Evolutionary conservation across 345 rosid species (phyloP).

Genomic region (Leavenworthia alabamica): DNA sequence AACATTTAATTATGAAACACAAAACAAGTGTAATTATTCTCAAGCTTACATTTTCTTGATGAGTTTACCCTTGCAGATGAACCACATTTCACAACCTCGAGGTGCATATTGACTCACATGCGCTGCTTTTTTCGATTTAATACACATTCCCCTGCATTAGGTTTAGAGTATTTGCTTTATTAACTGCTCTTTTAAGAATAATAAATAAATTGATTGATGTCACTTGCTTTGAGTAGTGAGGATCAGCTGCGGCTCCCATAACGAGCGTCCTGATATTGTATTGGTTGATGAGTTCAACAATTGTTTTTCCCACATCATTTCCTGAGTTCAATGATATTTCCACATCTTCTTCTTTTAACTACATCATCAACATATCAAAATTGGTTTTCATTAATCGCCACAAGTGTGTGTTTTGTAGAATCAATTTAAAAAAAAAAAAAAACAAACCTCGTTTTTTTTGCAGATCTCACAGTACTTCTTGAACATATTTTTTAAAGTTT

Average conservation of each 20-base stretch:
- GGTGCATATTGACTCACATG: slow-evolving; percentile 52
- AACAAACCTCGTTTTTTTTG: slow-evolving; percentile 48
- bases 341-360: slow-evolving; percentile 57
- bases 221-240: slow-evolving; percentile 48
- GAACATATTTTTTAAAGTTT: slow-evolving; percentile 36
- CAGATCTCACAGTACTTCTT: slow-evolving; percentile 49
- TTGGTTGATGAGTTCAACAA: slow-evolving; percentile 46
- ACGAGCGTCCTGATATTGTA: slow-evolving; percentile 60
- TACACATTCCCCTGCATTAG: slow-evolving; percentile 52
- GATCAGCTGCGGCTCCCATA: slow-evolving; percentile 87
- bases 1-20: background rate
- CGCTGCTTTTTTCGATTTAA: slow-evolving; percentile 69
- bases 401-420: background rate
- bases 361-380: background rate
- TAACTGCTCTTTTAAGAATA: background rate
- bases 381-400: background rate
- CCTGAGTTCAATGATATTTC: slow-evolving; percentile 32
- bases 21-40: background rate
- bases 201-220: background rate
- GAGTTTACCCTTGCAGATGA: slow-evolving; percentile 59
- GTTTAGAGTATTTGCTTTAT: background rate
- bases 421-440: background rate
- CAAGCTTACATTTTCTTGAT: slow-evolving; percentile 43
- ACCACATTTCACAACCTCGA: slow-evolving; percentile 56
- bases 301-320: slow-evolving; percentile 49